Evolutionary conservation across 495 filamentous ascomycete species (phyloP), one percentile per base, ranked within the genome.

Genomic region (Trichocladium uniseriatum): DNA sequence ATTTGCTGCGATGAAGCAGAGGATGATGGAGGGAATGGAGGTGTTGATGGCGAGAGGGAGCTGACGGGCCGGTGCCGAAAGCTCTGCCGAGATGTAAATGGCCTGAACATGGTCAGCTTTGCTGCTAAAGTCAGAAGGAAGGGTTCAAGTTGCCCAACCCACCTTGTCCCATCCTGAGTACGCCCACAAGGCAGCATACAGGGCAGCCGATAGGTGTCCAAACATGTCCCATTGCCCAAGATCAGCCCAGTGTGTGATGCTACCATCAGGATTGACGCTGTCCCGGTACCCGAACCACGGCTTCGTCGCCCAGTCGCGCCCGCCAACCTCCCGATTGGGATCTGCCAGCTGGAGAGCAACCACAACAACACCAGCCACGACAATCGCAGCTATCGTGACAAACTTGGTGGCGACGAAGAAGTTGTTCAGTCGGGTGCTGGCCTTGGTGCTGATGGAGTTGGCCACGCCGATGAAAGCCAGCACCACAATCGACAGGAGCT

Each of bases 131-230:
- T 10, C 5, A 32, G 31, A 11, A 11, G 13, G 10, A 10, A 32
- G 24, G 24, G n/a, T n/a, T n/a, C n/a, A n/a, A n/a, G n/a, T 8
- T 27, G 24, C 10, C 31, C 11, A 2, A 48, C 67, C 57, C 46
- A 77, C 76, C 59, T 79, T 79, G 50, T 81, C 78, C 78, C 78
- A 81, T 5, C 78, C 78, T 1, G 70, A 74, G 45, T 79, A 81
- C 5, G 73, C 77, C 77, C 77, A 81, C 27, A 79, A 47, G 0
- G 73, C 78, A 0, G 69, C 77, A 52, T 79, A 79, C 2, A 79
- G 48, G 0, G 75, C 77, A 0, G 76, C 66, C 4, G 73, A 75
- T 27, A 72, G 71, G 50, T 78, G 70, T 0, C 77, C 77, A 39
- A 79, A 62, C 16, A 69, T 52, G 47, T 76, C 69, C 77, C 77